These are phyloP conservation scores for Tricholoma terreum DNA, from an alignment of 768 basidiomycete genomes.

Conservation along the genomic window DNA sequence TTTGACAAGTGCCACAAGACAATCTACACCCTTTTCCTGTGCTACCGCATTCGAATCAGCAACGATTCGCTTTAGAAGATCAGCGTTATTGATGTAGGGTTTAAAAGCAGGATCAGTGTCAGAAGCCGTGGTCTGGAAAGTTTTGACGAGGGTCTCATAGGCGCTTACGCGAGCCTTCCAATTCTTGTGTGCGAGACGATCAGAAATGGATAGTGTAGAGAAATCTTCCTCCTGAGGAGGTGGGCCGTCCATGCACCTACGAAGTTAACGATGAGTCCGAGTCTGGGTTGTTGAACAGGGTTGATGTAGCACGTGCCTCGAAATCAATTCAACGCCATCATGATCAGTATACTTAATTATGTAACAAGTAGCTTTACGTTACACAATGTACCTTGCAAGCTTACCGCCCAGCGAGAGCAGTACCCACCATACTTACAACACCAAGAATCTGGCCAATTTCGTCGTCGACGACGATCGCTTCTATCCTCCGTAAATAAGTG, in stretches of 20 bases:
- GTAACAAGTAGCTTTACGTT: too few species aligned
- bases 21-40: conserved; percentile 96
- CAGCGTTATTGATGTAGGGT: conserved; percentile 76
- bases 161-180: conserved; percentile 98
- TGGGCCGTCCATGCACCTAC: conserved; percentile 75
- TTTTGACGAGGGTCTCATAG: conserved; percentile 84
- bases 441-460: conserved; percentile 56
- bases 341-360: too few species aligned
- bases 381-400: background rate
- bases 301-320: conserved; percentile 14
- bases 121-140: conserved; percentile 84
- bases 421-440: conserved; percentile 56
- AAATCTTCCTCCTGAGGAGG: conserved; percentile 95
- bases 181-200: conserved; percentile 90
- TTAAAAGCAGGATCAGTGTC: conserved; percentile 94
- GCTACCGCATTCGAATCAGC: conserved; percentile 94
- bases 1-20: conserved; percentile 80
- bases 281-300: conserved; percentile 5
- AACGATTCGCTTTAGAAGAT: conserved; percentile 81
- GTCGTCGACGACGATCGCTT: conserved; percentile 44
- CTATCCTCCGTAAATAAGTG: conserved; percentile 38
- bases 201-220: conserved; percentile 68
- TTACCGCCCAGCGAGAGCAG: conserved; percentile 43
- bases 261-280: conserved; percentile 4
- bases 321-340: too few species aligned